Percentiles rank a stretch among this genome's conserved stretches.
These are phyloP conservation scores for Lactarius deliciosus DNA, from an alignment of 768 basidiomycete genomes.

Conservation along the genomic window DNA sequence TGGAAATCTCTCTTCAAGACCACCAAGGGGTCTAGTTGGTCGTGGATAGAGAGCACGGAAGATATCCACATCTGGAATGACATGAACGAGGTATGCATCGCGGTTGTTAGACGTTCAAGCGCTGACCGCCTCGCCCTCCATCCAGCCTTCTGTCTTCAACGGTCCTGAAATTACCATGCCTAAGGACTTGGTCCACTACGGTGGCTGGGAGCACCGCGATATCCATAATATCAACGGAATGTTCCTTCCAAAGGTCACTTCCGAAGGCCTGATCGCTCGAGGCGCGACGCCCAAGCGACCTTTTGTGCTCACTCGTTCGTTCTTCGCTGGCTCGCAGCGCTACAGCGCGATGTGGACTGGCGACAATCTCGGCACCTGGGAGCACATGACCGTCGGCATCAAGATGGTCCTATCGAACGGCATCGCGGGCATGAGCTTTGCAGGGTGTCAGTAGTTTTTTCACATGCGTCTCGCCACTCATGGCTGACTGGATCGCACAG, in stretches of 20 bases:
- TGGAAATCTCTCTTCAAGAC: constrained; percentile 84
- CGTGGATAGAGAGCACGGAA: constrained; percentile 78
- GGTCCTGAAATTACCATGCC: constrained; percentile 93
- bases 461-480: background rate
- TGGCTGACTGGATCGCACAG: constrained; percentile 42
- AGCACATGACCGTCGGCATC: constrained; percentile 90
- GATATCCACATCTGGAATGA: constrained; percentile 97
- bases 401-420: constrained; percentile 91
- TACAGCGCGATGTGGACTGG: constrained; percentile 99
- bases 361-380: constrained; percentile 97
- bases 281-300: constrained; percentile 77
- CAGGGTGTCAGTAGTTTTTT: constrained; percentile 66
- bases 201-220: constrained; percentile 98
- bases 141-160: constrained; percentile 96
- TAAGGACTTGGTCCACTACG: constrained; percentile 77
- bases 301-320: constrained; percentile 93
- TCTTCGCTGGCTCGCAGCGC: constrained; percentile 94
- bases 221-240: constrained; percentile 98
- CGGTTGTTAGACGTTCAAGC: background rate
- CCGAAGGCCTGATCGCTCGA: constrained; percentile 73
- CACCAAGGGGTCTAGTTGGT: constrained; percentile 56
- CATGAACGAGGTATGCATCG: constrained; percentile 86
- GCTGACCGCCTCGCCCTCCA: constrained; percentile 27
- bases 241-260: constrained; percentile 83
- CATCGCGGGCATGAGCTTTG: constrained; percentile 88